Evolutionary conservation across 1,284 basidiomycete genomes (phyloP).

Genomic region (Apiotrichum laibachii): DNA sequence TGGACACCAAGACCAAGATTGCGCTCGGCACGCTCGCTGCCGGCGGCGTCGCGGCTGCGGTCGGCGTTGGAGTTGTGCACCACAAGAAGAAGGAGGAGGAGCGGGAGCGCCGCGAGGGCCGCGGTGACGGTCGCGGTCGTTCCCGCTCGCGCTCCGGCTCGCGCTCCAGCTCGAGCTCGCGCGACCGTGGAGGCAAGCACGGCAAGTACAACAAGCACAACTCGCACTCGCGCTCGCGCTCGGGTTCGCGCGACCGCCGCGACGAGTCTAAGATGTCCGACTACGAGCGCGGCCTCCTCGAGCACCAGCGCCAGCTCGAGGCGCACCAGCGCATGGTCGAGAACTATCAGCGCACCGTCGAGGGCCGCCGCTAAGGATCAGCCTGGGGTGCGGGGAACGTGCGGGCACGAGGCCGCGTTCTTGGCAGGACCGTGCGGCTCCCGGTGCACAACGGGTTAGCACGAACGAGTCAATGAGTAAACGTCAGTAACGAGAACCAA

Average conservation of each 20-base stretch:
- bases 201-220: neutral
- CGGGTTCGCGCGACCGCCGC: no score
- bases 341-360: slow-evolving; percentile 8
- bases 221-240: neutral
- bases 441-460: no score
- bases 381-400: neutral
- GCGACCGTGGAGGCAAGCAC: neutral
- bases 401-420: no score
- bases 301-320: slow-evolving; percentile 14
- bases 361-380: slow-evolving; percentile 1
- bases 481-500: no score
- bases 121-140: neutral
- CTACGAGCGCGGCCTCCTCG: slow-evolving; percentile 7
- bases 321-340: slow-evolving; percentile 12
- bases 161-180: neutral
- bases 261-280: slow-evolving; percentile 4
- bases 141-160: neutral
- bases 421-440: no score
- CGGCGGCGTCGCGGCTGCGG: neutral
- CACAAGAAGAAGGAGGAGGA: neutral
- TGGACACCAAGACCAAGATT: neutral
- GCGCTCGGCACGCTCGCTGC: neutral
- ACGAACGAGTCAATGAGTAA: no score
- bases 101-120: neutral
- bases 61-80: neutral